Evolutionary conservation across 148 eudicot species (phyloP), one percentile per base, ranked within the genome.

Genomic region (Limonium bicolor): DNA sequence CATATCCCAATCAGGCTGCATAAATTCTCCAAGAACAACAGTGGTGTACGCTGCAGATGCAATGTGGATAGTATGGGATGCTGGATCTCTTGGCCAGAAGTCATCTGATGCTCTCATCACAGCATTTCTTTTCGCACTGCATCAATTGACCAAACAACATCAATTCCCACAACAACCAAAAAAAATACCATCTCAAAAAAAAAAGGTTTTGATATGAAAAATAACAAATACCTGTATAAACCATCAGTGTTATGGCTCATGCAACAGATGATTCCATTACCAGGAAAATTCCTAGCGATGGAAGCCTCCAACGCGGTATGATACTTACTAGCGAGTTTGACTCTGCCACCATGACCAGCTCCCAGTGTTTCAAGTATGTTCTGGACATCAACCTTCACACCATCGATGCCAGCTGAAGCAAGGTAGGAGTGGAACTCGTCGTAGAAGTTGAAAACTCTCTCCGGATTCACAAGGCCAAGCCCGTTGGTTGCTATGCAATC

Each of bases 1-100:
- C 95, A 85, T 85, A 67, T 85, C 95, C 95, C 95, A 85, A 61
- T 85, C 95, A 20, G 95, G 90, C 67, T 85, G 95, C 90, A 80
- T 80, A 46, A 85, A 85, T 48, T 85, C 95, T 38, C 95, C 95
- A 2, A 85, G 75, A 53, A 85, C 80, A 42, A 85, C 27, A 10
- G 85, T 73, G 50, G 80, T 85, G 55, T 85, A 85, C 10, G 95
- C 95, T 48, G 80, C 90, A 12, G 95, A 85, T 48, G 95, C 82
- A 62, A 85, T 80, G 59, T 80, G 95, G 50, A 85, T 80, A 5
- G 95, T 85, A 72, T 85, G 95, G 40, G 95, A 86, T n/a, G 95
- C 86, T 2, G 80, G n/a, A n/a, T n/a, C 93, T 52, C 68, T 62
- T 0, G 95, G 92, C 86, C 86, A 85, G 36, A 85, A 85, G 63